These are phyloP conservation scores for Anthostomella pinea DNA, from an alignment of 2,329 filamentous ascomycete genomes.

Conservation along the genomic window DNA sequence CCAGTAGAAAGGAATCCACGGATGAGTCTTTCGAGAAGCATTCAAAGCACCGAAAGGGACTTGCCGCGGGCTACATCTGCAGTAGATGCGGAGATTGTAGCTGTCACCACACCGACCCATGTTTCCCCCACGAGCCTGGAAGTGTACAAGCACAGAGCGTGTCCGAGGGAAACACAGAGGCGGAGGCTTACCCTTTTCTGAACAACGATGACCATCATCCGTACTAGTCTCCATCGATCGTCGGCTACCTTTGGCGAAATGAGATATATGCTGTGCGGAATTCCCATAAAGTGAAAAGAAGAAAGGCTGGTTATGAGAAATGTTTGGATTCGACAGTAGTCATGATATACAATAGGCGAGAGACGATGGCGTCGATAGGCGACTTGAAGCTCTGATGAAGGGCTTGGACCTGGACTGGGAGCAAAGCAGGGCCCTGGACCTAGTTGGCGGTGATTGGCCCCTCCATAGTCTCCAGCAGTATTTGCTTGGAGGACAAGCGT, in stretches of 20 bases:
- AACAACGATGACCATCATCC: conserved; percentile 13
- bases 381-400: conserved; percentile 5
- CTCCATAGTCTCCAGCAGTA: conserved; percentile 6
- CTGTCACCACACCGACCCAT: conserved; percentile 37
- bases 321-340: conserved; percentile 7
- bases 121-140: conserved; percentile 36
- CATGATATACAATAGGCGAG: conserved; percentile 11
- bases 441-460: neutral
- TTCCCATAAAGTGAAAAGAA: conserved; percentile 5
- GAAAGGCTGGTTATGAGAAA: no score
- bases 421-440: conserved; percentile 1
- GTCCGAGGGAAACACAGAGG: conserved; percentile 37
- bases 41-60: conserved; percentile 18
- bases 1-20: conserved; percentile 19
- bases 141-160: conserved; percentile 40
- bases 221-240: conserved; percentile 6
- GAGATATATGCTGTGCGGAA: neutral
- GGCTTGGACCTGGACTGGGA: neutral
- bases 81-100: conserved; percentile 37
- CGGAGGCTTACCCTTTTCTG: conserved; percentile 23
- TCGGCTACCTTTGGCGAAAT: conserved; percentile 9
- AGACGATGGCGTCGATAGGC: conserved; percentile 11
- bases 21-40: conserved; percentile 40
- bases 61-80: conserved; percentile 24
- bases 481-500: conserved; percentile 7